Percentiles rank a stretch among this genome's conserved stretches.
phyloP scores from a whole-genome alignment of 257 asterid genomes.

The Solanum rostratum region DNA sequence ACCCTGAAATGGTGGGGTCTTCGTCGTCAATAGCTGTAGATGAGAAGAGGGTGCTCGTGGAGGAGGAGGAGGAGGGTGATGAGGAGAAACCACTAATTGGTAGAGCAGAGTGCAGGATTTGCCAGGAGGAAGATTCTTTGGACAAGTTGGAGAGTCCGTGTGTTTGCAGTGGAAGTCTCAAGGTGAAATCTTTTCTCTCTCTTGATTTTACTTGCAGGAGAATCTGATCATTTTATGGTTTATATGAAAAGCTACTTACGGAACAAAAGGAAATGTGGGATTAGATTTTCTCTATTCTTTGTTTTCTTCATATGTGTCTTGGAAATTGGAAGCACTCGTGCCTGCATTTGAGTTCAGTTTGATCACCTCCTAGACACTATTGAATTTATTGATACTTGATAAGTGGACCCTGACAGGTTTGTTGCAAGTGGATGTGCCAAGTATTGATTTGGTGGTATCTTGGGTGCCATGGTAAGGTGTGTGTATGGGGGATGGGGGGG shows the following conservation, averaged over 20 bases:
- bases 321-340: background rate
- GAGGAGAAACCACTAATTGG: slow-evolving; percentile 66
- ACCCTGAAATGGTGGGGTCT: slow-evolving; percentile 43
- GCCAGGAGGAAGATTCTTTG: slow-evolving; percentile 94
- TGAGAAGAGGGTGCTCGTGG: slow-evolving; percentile 7
- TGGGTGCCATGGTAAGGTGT: background rate
- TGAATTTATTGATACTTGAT: background rate
- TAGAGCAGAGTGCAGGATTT: slow-evolving; percentile 85
- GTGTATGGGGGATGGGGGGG: background rate
- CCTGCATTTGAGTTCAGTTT: background rate
- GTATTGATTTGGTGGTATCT: background rate
- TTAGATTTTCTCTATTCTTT: background rate
- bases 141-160: slow-evolving; percentile 85
- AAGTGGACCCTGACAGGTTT: background rate
- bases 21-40: slow-evolving; percentile 26
- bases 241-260: background rate
- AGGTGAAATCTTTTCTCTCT: slow-evolving; percentile 23
- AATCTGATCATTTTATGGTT: background rate
- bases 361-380: background rate
- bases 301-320: background rate
- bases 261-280: background rate
- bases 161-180: slow-evolving; percentile 93
- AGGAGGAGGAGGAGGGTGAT: slow-evolving; percentile 37
- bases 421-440: background rate
- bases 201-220: background rate